A percentile compares a stretch with the other conserved stretches of the same genome.
These are phyloP conservation scores for Nepenthes mirabilis DNA, from an alignment of 148 eudicot species.

Conservation along the genomic window DNA sequence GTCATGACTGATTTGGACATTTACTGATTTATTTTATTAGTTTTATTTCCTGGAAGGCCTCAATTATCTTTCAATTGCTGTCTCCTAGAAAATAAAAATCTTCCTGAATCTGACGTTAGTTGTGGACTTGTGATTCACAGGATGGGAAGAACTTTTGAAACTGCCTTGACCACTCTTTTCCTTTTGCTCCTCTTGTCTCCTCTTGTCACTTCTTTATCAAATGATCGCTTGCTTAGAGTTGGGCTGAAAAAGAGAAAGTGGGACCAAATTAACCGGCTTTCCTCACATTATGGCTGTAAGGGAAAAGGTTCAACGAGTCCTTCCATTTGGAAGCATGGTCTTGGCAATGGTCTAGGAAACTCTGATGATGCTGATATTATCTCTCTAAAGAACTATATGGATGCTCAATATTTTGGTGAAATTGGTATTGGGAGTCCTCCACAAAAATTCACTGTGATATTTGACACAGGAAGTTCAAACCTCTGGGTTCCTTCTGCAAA, in stretches of 20 bases:
- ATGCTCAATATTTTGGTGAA: slow-evolving; percentile 87
- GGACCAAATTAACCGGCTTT: slow-evolving; percentile 31
- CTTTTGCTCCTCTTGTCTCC: slow-evolving; percentile 32
- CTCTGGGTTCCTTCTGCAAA: slow-evolving; percentile 88
- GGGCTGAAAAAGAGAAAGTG: slow-evolving; percentile 59
- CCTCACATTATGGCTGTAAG: slow-evolving; percentile 22
- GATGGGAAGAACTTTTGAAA: slow-evolving; percentile 32
- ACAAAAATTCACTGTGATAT: slow-evolving; percentile 77
- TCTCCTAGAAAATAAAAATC: not conserved
- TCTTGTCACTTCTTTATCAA: slow-evolving; percentile 23
- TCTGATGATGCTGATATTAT: slow-evolving; percentile 41
- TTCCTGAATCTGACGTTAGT: not conserved
- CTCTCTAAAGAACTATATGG: slow-evolving; percentile 64
- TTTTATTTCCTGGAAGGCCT: too few species aligned
- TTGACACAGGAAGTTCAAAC: slow-evolving; percentile 91
- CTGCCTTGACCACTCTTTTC: slow-evolving; percentile 20
- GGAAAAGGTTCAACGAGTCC: slow-evolving; percentile 12
- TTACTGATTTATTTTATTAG: too few species aligned
- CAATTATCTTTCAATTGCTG: too few species aligned
- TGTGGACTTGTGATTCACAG: slow-evolving; percentile 7
- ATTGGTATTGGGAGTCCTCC: slow-evolving; percentile 87
- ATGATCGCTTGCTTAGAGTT: slow-evolving; percentile 45
- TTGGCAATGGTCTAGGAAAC: slow-evolving; percentile 19
- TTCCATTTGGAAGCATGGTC: slow-evolving; percentile 17
- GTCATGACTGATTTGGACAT: too few species aligned